Percentiles rank a stretch among this genome's conserved stretches.
These are phyloP conservation scores for Salvia splendens DNA, from an alignment of 257 asterid genomes.

Conservation along the genomic window DNA sequence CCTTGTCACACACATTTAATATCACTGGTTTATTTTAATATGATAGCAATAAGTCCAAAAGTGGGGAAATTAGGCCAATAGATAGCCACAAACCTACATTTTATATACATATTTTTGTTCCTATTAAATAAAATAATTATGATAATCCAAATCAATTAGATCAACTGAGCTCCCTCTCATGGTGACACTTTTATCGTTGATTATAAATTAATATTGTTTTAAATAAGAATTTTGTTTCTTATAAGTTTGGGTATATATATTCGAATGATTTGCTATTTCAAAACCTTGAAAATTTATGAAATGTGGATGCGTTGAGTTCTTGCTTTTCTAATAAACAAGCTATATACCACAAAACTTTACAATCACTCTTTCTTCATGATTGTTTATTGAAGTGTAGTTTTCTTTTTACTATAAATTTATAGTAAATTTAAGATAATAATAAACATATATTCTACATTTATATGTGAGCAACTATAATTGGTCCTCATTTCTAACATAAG, in stretches of 20 bases:
- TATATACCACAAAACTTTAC: background rate
- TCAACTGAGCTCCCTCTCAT: conserved; percentile 17
- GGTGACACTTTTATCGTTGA: conserved; percentile 25
- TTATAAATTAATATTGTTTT: background rate
- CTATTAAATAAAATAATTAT: background rate
- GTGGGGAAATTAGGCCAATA: conserved; percentile 25
- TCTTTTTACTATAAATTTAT: background rate
- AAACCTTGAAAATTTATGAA: background rate
- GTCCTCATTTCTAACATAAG: background rate
- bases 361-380: background rate
- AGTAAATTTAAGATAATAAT: background rate
- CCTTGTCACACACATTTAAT: conserved; percentile 14
- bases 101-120: background rate
- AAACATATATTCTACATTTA: too few species aligned
- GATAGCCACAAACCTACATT: conserved; percentile 10
- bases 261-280: background rate
- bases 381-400: background rate
- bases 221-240: too few species aligned
- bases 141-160: background rate
- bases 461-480: background rate
- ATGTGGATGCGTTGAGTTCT: background rate
- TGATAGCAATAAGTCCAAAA: conserved; percentile 22
- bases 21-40: conserved; percentile 26
- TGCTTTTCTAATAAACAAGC: background rate
- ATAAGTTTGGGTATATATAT: too few species aligned